Evolutionary conservation across 2,329 filamentous ascomycete genomes (phyloP), one percentile per base, ranked within the genome.

Genomic region (Dichotomopilus funicola): DNA sequence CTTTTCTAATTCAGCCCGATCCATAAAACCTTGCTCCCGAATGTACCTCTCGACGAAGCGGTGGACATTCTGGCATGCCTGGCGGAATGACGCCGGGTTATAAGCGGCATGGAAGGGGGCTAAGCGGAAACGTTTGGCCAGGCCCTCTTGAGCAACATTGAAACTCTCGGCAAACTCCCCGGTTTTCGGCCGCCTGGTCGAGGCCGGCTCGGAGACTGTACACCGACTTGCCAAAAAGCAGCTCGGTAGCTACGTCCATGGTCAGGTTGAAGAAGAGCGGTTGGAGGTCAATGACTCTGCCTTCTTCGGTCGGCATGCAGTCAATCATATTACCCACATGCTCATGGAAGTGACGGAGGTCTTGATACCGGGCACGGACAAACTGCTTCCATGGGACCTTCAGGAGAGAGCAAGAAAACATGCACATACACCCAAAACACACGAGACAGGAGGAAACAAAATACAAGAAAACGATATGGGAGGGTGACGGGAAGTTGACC

Each of bases 181-280:
- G 13, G 38, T 59, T 62, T 31, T 54, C 57, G 2, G 36, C 63
- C 41, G 38, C 61, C 48, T 64, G 59, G 27, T 57, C 54, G 9
- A 54, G 48, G 54, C 55, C 53, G 40, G 51, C 58, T 12, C 61
- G 51, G n/a, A 64, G 52, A 5, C 62, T 65, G 35, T 68, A 61
- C 1, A 69, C 60, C 13, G 73, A 74, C 59, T 79, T 70, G 12
- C 81, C 81, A 84, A 81, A 2, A 5, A 85, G 67, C 54, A 83
- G 78, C 42, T 78, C 77, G 0, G 79, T 83, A 0, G 79, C 76
- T 0, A 75, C 77, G 57, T 84, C 80, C 27, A 85, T 71, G 0
- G 80, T 83, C 31, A 82, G 67, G 50, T 72, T 72, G 64, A 82
- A 82, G 66, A 82, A 81, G 3, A 79, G 67, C 1, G 75, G 74